Percentiles rank a stretch among this genome's conserved stretches.
Conservation (phyloP, 2,329 filamentous ascomycete species). For the Xylariaceae sp. region DNA sequence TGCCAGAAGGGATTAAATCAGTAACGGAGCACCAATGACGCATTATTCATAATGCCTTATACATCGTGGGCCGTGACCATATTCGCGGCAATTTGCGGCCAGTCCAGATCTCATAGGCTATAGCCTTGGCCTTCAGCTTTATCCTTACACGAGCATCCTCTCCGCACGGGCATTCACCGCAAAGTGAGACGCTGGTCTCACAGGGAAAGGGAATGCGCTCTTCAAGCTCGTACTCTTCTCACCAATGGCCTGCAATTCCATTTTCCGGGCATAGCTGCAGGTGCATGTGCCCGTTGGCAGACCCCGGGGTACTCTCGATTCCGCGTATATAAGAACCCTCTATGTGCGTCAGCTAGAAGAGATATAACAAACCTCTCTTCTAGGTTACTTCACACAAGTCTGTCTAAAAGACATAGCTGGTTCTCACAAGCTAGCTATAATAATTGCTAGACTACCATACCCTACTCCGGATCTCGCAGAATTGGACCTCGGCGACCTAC, state of each 20-base stretch:
- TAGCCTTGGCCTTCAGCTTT: neutral
- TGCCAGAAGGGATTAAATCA: neutral
- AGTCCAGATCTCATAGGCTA: neutral
- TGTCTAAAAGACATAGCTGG: neutral
- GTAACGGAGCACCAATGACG: neutral
- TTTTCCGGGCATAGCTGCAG: neutral
- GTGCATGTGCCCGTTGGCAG: neutral
- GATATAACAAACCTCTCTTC: neutral
- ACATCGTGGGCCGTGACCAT: neutral
- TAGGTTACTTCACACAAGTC: neutral
- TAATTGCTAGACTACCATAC: neutral
- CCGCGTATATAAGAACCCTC: neutral
- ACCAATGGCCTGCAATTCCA: neutral
- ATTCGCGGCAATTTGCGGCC: neutral
- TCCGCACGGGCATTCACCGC: neutral
- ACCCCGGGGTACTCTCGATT: neutral
- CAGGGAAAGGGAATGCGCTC: neutral
- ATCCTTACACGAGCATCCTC: neutral
- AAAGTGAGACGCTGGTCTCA: neutral
- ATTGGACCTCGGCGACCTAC: neutral
- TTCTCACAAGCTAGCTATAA: neutral
- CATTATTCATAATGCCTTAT: neutral
- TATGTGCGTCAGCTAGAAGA: neutral
- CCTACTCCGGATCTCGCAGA: neutral
- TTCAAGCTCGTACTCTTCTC: neutral